Evolutionary conservation across 2,329 filamentous ascomycete genomes (phyloP).

Genomic region (Verticillium nonalfalfae): DNA sequence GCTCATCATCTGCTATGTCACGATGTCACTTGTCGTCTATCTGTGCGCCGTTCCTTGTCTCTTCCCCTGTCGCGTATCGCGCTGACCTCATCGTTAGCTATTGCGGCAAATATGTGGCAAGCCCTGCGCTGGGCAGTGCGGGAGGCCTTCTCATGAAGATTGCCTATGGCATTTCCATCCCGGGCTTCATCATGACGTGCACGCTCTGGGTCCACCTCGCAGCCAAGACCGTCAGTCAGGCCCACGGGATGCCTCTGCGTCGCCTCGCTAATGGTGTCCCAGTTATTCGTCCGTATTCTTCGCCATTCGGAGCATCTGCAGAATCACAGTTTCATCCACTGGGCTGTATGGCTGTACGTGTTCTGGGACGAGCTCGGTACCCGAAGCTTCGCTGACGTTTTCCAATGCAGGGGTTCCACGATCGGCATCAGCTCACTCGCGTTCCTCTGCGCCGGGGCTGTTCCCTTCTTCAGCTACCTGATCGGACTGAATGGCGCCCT

Average conservation of each 20-base stretch:
- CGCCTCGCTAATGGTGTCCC: no score
- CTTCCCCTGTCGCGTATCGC: background rate
- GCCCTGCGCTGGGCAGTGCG: conserved; percentile 46
- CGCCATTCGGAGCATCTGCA: conserved; percentile 26
- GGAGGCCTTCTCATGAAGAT: conserved; percentile 14
- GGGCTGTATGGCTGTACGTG: conserved; percentile 23
- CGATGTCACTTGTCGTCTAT: conserved; percentile 13
- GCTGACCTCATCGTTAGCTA: background rate
- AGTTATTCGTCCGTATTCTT: conserved; percentile 27
- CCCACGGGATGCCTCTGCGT: background rate
- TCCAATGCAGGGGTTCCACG: conserved; percentile 10
- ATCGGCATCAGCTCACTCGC: conserved; percentile 12
- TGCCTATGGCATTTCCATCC: conserved; percentile 13
- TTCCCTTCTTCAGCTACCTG: conserved; percentile 19
- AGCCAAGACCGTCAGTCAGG: conserved; percentile 13
- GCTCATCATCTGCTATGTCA: conserved; percentile 9
- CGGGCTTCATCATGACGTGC: conserved; percentile 14
- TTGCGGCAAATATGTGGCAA: conserved; percentile 55
- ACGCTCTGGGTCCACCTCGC: conserved; percentile 13
- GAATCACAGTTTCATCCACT: conserved; percentile 22
- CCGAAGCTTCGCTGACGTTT: background rate
- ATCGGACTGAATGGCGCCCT: conserved; percentile 17
- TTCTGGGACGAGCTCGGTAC: background rate
- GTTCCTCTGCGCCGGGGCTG: conserved; percentile 14
- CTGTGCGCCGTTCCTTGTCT: conserved; percentile 6